Conservation (phyloP, 2,329 filamentous ascomycete genomes). For the Simplicillium aogashimaense region DNA sequence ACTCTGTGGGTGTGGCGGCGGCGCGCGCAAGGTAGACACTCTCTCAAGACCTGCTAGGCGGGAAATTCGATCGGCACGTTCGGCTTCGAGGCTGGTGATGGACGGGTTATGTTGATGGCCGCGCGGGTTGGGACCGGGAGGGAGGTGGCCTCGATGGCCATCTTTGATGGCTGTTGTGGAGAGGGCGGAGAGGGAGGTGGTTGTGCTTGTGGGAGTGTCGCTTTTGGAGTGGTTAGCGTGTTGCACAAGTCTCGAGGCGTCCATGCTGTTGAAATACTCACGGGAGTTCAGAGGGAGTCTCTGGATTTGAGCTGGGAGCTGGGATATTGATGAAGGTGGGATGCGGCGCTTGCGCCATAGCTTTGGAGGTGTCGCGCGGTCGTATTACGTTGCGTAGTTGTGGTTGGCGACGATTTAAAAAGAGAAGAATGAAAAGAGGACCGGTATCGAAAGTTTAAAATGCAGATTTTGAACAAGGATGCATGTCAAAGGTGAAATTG, state of each 20-base stretch:
- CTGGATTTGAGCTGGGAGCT: constrained; percentile 69
- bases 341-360: constrained; percentile 30
- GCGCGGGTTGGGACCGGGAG: constrained; percentile 37
- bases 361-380: constrained; percentile 1
- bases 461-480: background rate
- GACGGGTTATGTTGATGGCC: constrained; percentile 49
- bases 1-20: constrained; percentile 15
- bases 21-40: constrained; percentile 63
- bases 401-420: background rate
- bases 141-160: constrained; percentile 75
- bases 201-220: constrained; percentile 86
- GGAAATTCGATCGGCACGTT: constrained; percentile 90
- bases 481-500: too few relatives aligned
- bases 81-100: constrained; percentile 72
- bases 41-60: constrained; percentile 86
- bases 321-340: constrained; percentile 78
- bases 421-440: background rate
- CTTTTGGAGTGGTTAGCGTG: constrained; percentile 31
- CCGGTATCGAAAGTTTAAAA: background rate
- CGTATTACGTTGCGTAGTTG: background rate
- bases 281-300: constrained; percentile 85
- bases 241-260: constrained; percentile 1
- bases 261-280: constrained; percentile 37
- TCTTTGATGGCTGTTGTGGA: constrained; percentile 96
- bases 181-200: constrained; percentile 81